phyloP scores from a whole-genome alignment of 495 filamentous ascomycete genomes.

The Hypoxylon trugodes region DNA sequence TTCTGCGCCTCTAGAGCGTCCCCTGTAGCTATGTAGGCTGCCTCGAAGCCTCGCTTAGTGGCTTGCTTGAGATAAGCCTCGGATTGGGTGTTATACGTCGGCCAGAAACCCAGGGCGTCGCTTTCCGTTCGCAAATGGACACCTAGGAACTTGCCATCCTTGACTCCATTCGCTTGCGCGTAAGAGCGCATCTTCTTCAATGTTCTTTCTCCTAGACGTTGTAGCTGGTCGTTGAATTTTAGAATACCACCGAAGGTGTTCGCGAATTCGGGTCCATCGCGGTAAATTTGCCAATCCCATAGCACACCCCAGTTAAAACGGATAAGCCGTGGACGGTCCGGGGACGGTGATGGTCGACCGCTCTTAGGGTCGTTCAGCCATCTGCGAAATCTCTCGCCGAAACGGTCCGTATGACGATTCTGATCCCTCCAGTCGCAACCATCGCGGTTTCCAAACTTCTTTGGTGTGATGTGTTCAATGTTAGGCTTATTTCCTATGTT shows the following conservation, averaged over 20 bases:
- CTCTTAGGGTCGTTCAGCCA: conserved; percentile 45
- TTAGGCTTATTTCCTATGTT: conserved; percentile 43
- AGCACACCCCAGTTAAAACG: conserved; percentile 59
- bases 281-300: conserved; percentile 55
- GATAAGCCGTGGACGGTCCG: conserved; percentile 47
- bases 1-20: conserved; percentile 53
- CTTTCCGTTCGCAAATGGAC: conserved; percentile 55
- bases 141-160: conserved; percentile 44
- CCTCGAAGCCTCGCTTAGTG: conserved; percentile 41
- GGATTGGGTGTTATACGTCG: conserved; percentile 51
- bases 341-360: conserved; percentile 37
- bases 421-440: conserved; percentile 57
- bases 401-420: conserved; percentile 57
- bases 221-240: conserved; percentile 48
- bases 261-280: conserved; percentile 56
- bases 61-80: conserved; percentile 49
- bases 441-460: conserved; percentile 52
- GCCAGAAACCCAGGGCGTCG: conserved; percentile 55
- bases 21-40: conserved; percentile 55
- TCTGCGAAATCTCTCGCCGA: conserved; percentile 47
- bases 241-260: conserved; percentile 53
- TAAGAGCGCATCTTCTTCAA: conserved; percentile 47
- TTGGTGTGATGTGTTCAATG: conserved; percentile 53
- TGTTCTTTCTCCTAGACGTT: conserved; percentile 45
- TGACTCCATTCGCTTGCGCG: conserved; percentile 34